Evolutionary conservation across 2,329 filamentous ascomycete species (phyloP), one percentile per base, ranked within the genome.

Genomic region (Phoma sp.): DNA sequence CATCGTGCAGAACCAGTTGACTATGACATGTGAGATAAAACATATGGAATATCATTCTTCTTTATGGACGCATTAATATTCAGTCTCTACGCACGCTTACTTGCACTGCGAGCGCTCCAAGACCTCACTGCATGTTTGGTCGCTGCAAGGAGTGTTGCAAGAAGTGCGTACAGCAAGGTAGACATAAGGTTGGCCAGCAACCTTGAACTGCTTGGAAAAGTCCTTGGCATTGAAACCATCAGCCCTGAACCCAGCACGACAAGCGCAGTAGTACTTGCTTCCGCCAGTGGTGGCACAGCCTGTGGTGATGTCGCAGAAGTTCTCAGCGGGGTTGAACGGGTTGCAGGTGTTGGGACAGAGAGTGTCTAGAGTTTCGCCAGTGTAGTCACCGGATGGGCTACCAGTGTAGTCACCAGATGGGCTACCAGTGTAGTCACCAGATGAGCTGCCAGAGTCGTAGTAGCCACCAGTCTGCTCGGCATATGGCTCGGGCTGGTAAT

Each of bases 241-340:
- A 2, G 58, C 46, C 33, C 61, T 57, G 51, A 49, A 71, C 1
- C 68, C 69, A 18, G 67, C 67, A 17, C 66, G 47, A 59, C 68
- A 72, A 3, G 65, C 65, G 36, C 69, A 71, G 54, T 68, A 67
- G 57, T 67, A 63, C 26, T 63, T 64, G 47, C 51, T 59, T 5
- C 61, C 65, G 4, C 65, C 64, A 10, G 62, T 62, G 0, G 65
- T 67, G 0, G 57, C 47, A 48, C 68, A 70, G 26, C 61, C 55
- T 0, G 66, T 64, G 2, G 64, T 61, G 34, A 54, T 53, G 45
- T 68, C 66, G 57, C 67, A 72, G 51, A 61, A 62, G 55, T 69
- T 70, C 32, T 54, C 37, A 0, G 52, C 40, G 7, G 66, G 63
- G 43, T 67, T 54, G 54, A 63, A 65, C 0, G 66, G 62, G 38